These are phyloP conservation scores for Suillus cothurnatus DNA, from an alignment of 768 basidiomycete species.

Conservation along the genomic window DNA sequence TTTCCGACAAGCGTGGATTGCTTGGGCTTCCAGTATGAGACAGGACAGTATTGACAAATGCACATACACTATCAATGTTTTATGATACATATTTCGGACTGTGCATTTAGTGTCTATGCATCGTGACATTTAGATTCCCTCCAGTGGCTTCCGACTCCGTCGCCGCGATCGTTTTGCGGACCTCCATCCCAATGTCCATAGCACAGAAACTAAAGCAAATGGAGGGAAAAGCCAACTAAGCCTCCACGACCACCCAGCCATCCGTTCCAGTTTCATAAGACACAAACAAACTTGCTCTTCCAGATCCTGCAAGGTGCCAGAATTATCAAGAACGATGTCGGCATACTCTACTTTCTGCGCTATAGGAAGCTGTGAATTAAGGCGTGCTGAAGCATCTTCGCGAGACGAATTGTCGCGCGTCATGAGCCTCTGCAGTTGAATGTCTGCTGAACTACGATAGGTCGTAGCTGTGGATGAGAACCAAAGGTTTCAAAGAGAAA, in stretches of 20 bases:
- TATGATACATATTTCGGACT: neutral
- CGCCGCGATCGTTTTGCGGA: conserved; percentile 6
- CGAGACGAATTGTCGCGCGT: conserved; percentile 66
- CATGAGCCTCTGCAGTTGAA: conserved; percentile 86
- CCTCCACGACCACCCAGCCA: conserved; percentile 59
- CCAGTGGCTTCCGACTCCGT: neutral
- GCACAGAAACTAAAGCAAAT: conserved; percentile 48
- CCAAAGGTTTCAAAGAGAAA: conserved; percentile 12
- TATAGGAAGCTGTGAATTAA: conserved; percentile 82
- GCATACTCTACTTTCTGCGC: conserved; percentile 81
- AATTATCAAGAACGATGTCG: conserved; percentile 88
- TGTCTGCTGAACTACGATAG: conserved; percentile 64
- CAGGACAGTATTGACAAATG: neutral
- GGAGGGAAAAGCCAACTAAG: conserved; percentile 67
- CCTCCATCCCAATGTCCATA: conserved; percentile 41
- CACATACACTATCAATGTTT: neutral
- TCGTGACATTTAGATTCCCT: neutral
- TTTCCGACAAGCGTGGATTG: conserved; percentile 60
- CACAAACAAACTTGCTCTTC: conserved; percentile 46
- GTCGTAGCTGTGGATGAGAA: neutral
- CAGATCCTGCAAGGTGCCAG: conserved; percentile 71
- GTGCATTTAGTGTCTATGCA: neutral
- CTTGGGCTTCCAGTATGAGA: conserved; percentile 24
- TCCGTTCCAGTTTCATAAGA: conserved; percentile 43
- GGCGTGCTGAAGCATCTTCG: conserved; percentile 70